Conservation (phyloP, 306 rosid genomes). For the Geum urbanum region DNA sequence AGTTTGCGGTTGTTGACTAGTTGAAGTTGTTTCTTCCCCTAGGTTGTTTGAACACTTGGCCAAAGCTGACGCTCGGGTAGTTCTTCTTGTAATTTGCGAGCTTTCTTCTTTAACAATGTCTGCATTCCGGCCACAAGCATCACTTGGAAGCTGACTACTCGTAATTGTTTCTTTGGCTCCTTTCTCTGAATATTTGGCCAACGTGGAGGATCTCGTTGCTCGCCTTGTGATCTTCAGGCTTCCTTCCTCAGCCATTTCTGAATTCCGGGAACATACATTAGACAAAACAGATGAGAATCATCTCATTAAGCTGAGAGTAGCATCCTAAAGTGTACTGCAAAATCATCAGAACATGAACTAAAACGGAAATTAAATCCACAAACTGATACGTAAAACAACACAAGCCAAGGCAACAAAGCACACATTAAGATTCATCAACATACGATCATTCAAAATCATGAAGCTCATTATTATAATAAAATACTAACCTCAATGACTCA, state of each 20-base stretch:
- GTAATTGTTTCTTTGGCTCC: constrained; percentile 34
- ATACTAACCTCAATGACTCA: no score
- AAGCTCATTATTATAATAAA: no score
- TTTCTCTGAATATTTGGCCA: constrained; percentile 33
- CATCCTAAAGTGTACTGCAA: no score
- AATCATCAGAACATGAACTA: no score
- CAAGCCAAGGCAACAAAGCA: no score
- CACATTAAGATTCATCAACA: no score
- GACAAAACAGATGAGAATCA: background rate
- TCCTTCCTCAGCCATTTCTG: constrained; percentile 55
- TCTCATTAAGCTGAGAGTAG: background rate
- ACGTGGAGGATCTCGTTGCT: constrained; percentile 54
- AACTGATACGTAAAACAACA: no score
- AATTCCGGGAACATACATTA: background rate
- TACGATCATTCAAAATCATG: no score
- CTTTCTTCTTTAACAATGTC: constrained; percentile 55
- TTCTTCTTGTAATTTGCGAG: constrained; percentile 50
- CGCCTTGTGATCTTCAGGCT: constrained; percentile 46
- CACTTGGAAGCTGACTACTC: constrained; percentile 24
- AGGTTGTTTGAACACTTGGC: constrained; percentile 35
- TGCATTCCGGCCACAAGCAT: background rate
- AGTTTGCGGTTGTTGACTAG: constrained; percentile 36
- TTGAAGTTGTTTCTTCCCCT: constrained; percentile 33
- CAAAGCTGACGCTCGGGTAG: constrained; percentile 50
- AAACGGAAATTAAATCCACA: no score